phyloP scores from a whole-genome alignment of 2,329 filamentous ascomycete genomes.

The Magnaporthiopsis rhizophila region DNA sequence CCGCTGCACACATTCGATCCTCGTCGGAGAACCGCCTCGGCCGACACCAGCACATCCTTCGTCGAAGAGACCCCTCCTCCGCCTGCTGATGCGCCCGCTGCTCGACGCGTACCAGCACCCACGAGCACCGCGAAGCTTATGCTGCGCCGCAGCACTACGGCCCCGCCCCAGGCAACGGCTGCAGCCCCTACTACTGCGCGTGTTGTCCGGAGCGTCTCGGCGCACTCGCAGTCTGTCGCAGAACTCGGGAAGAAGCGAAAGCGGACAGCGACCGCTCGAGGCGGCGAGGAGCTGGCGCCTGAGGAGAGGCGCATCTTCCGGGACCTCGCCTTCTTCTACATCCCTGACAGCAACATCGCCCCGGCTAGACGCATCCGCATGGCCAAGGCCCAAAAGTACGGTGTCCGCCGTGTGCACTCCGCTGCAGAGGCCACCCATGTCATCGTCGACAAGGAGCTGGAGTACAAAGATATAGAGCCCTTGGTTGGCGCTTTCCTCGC shows the following conservation, averaged over 20 bases:
- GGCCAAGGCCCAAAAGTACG: constrained; percentile 64
- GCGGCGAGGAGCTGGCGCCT: constrained; percentile 31
- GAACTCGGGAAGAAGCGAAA: constrained; percentile 35
- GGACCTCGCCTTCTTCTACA: constrained; percentile 61
- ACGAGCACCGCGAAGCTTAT: constrained; percentile 11
- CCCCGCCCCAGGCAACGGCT: constrained; percentile 18
- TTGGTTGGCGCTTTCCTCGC: constrained; percentile 35
- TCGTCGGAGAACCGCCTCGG: constrained; percentile 7
- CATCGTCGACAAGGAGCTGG: constrained; percentile 64
- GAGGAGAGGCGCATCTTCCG: constrained; percentile 51
- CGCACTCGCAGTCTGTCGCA: constrained; percentile 7
- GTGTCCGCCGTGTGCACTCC: constrained; percentile 60
- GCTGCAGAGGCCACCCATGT: constrained; percentile 64
- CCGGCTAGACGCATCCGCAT: constrained; percentile 63
- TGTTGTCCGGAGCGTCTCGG: neutral
- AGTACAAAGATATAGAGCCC: constrained; percentile 54
- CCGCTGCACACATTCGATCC: constrained; percentile 10
- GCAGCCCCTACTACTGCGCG: neutral
- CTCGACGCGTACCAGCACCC: constrained; percentile 14
- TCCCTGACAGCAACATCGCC: constrained; percentile 71
- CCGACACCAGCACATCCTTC: constrained; percentile 15
- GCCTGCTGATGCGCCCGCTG: neutral
- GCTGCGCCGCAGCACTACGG: constrained; percentile 22
- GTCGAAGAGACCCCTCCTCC: constrained; percentile 22
- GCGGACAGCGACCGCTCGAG: constrained; percentile 14